These are phyloP conservation scores for Pinus taeda DNA, from an alignment of 75 land plant species.

Conservation along the genomic window DNA sequence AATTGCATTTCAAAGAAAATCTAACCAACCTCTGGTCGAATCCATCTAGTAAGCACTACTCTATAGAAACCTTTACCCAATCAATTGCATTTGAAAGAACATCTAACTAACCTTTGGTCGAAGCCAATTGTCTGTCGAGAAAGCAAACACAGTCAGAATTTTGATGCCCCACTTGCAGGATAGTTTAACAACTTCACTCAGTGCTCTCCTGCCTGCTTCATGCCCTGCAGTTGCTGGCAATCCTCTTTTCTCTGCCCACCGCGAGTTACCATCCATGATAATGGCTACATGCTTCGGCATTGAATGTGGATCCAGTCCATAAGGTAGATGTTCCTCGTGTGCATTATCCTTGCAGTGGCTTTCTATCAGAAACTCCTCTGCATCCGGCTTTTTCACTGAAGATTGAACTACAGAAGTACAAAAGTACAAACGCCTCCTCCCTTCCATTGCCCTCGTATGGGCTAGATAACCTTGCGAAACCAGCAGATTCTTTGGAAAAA, in stretches of 20 bases:
- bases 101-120: constrained; percentile 47
- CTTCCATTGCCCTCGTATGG: neutral
- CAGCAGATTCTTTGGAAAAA: neutral
- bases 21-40: too few species aligned
- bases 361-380: neutral
- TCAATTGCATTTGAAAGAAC: neutral
- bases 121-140: constrained; percentile 70
- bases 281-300: constrained; percentile 83
- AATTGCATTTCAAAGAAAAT: too few species aligned
- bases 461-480: neutral
- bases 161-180: constrained; percentile 52
- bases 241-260: constrained; percentile 69
- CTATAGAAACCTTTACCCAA: neutral
- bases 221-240: constrained; percentile 48
- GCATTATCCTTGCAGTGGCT: neutral
- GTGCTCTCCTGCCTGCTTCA: constrained; percentile 44
- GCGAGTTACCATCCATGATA: constrained; percentile 81
- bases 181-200: constrained; percentile 38
- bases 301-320: constrained; percentile 22
- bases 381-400: neutral
- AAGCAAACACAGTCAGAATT: constrained; percentile 76
- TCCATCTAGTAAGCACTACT: neutral
- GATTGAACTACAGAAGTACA: constrained; percentile 2
- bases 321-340: constrained; percentile 27
- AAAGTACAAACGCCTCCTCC: neutral